phyloP scores from a whole-genome alignment of 345 rosid genomes.

The Moringa oleifera region DNA sequence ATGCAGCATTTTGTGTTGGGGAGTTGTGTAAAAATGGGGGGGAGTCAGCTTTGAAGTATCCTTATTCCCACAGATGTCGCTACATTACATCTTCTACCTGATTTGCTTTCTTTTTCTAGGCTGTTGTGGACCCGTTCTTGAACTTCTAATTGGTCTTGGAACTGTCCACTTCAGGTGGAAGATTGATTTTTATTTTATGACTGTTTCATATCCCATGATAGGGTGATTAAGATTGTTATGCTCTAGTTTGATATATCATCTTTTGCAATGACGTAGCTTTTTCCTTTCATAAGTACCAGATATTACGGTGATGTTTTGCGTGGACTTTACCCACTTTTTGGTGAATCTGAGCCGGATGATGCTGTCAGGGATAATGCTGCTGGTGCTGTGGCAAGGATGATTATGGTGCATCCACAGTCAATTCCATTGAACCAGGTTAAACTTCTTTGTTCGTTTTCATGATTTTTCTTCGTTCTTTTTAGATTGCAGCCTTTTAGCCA shows the following conservation, averaged over 20 bases:
- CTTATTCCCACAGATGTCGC: constrained; percentile 26
- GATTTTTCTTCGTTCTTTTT: neutral
- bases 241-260: no score
- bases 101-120: neutral
- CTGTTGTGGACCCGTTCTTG: neutral
- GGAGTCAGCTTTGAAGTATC: constrained; percentile 80
- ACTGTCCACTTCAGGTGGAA: neutral
- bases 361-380: constrained; percentile 98
- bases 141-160: neutral
- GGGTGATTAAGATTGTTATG: no score
- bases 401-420: constrained; percentile 77
- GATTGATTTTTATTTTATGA: constrained; percentile 1
- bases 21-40: constrained; percentile 97
- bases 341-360: constrained; percentile 89
- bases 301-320: constrained; percentile 72
- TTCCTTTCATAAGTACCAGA: constrained; percentile 49
- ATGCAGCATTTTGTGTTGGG: constrained; percentile 98
- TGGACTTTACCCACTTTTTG: constrained; percentile 74
- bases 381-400: constrained; percentile 99
- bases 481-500: neutral
- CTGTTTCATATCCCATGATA: neutral
- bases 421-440: constrained; percentile 87
- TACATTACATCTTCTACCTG: no score
- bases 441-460: constrained; percentile 13
- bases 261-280: no score